Conservation (phyloP, 1,284 basidiomycete genomes). For the Puccinia polysora region DNA sequence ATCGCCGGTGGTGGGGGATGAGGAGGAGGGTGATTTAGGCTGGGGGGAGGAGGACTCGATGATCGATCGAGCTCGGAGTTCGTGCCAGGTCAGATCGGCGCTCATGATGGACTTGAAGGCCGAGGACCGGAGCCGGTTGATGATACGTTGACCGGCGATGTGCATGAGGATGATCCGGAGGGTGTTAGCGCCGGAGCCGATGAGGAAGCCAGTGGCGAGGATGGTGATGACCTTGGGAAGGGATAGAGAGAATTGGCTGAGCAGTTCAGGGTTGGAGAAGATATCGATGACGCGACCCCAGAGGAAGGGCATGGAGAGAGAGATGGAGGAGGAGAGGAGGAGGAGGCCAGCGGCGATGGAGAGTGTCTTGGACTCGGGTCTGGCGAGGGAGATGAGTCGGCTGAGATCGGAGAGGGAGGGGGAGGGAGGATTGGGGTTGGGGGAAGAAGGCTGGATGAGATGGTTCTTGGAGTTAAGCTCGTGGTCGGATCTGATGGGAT, state of each 20-base stretch:
- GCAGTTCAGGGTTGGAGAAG: conserved; percentile 66
- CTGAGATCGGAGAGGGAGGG: conserved; percentile 8
- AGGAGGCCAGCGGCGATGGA: conserved; percentile 49
- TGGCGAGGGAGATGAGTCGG: conserved; percentile 50
- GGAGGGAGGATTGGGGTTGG: background rate
- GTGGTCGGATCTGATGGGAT: no score
- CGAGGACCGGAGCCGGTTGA: conserved; percentile 67
- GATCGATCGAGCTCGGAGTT: conserved; percentile 46
- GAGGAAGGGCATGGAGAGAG: conserved; percentile 83
- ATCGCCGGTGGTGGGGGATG: conserved; percentile 66
- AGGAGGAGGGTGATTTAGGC: background rate
- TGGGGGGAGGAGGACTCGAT: no score
- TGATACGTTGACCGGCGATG: conserved; percentile 81
- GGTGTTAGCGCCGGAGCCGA: conserved; percentile 82
- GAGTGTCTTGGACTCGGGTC: conserved; percentile 50
- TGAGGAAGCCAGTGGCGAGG: conserved; percentile 73
- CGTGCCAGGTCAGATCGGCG: conserved; percentile 50
- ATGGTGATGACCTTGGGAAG: conserved; percentile 72
- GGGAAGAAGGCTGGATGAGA: background rate
- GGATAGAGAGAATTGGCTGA: conserved; percentile 57
- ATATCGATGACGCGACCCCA: conserved; percentile 88
- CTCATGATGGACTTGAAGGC: background rate
- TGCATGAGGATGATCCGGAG: conserved; percentile 83
- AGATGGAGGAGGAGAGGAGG: conserved; percentile 60
- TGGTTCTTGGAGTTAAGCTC: background rate